Evolutionary conservation across 305 asterid species (phyloP).

Genomic region (Fraxinus latifolia): DNA sequence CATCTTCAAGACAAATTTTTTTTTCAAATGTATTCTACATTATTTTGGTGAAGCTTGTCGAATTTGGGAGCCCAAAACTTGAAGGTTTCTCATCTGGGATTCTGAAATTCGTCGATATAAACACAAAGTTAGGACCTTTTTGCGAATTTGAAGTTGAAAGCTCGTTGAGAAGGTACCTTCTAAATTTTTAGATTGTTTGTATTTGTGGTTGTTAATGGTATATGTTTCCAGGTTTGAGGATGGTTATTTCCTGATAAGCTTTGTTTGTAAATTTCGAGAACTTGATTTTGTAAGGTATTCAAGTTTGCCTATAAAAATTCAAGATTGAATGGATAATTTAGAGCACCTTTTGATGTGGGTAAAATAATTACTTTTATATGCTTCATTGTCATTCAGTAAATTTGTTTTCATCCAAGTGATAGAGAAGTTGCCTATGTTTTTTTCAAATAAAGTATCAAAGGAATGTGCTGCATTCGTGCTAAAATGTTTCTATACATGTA

Average conservation of each 20-base stretch:
- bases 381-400: not conserved
- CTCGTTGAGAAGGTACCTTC: conserved; percentile 30
- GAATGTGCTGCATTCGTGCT: not conserved
- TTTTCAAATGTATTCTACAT: conserved; percentile 12
- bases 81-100: conserved; percentile 27
- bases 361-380: not conserved
- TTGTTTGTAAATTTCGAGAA: not conserved
- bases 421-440: not conserved
- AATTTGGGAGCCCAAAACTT: conserved; percentile 23
- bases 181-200: not conserved
- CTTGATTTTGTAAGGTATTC: not conserved
- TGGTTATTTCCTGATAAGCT: not conserved
- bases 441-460: not conserved
- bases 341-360: not conserved
- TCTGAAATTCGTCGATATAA: conserved; percentile 40
- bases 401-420: not conserved
- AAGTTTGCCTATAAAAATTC: not conserved
- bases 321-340: not conserved
- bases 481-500: not conserved
- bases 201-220: not conserved
- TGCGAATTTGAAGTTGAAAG: conserved; percentile 34
- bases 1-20: conserved; percentile 19
- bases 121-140: conserved; percentile 39
- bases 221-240: not conserved
- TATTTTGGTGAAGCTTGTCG: conserved; percentile 10